Evolutionary conservation across 768 basidiomycete species (phyloP).

Genomic region (Hygrophorus russula): DNA sequence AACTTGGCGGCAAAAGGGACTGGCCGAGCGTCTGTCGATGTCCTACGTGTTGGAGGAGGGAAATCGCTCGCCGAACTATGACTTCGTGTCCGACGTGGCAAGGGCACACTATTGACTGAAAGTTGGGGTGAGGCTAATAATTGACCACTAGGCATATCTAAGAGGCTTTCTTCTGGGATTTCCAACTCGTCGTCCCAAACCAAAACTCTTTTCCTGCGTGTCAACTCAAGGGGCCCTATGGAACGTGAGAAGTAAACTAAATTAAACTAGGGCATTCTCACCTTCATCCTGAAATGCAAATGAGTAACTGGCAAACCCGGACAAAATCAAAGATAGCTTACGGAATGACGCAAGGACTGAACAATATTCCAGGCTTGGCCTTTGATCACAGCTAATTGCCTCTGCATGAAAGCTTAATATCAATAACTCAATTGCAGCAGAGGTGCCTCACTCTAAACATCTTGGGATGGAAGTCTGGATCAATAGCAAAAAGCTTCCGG

Average conservation of each 20-base stretch:
- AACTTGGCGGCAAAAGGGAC: slow-evolving; percentile 81
- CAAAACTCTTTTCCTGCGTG: slow-evolving; percentile 67
- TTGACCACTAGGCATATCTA: slow-evolving; percentile 25
- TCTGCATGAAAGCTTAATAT: slow-evolving; percentile 24
- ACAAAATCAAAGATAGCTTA: slow-evolving; percentile 24
- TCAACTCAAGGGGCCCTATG: slow-evolving; percentile 80
- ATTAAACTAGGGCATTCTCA: slow-evolving; percentile 16
- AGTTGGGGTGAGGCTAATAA: slow-evolving; percentile 43
- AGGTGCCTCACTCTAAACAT: slow-evolving; percentile 61
- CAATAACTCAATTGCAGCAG: slow-evolving; percentile 4
- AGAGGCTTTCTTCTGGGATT: slow-evolving; percentile 43
- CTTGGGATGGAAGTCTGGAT: slow-evolving; percentile 82
- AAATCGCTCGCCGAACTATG: slow-evolving; percentile 61
- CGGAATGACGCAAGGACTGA: slow-evolving; percentile 68
- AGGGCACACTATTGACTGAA: slow-evolving; percentile 53
- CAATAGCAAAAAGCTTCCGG: slow-evolving; percentile 65
- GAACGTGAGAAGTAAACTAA: slow-evolving; percentile 7
- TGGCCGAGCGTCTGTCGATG: slow-evolving; percentile 58
- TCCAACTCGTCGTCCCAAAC: slow-evolving; percentile 87
- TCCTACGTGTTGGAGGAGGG: slow-evolving; percentile 58
- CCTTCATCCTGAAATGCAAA: slow-evolving; percentile 54
- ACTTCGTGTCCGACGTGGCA: slow-evolving; percentile 41
- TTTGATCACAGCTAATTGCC: slow-evolving; percentile 88
- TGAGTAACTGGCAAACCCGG: slow-evolving; percentile 2
- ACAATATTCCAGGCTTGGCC: slow-evolving; percentile 87